Conservation (phyloP, 345 rosid species). For the Moricandia moricandioides region DNA sequence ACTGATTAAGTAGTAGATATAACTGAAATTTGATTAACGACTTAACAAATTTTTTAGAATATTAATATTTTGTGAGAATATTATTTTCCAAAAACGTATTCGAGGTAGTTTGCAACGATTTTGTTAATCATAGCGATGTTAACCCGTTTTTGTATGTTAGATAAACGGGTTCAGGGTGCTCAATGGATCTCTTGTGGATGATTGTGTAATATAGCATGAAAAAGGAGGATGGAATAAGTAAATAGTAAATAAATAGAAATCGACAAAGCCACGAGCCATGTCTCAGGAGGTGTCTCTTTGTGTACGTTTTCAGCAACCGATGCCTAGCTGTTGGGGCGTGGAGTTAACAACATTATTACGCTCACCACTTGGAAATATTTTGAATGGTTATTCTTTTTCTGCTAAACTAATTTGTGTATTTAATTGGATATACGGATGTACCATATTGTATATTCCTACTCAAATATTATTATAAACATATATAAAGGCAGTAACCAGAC, state of each 20-base stretch:
- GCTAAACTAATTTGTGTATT: neutral
- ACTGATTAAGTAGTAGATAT: neutral
- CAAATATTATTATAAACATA: neutral
- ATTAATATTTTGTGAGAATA: too few species aligned
- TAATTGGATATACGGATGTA: neutral
- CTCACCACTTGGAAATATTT: neutral
- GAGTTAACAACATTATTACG: slow-evolving; percentile 32
- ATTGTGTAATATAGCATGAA: slow-evolving; percentile 1
- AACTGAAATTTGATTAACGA: neutral
- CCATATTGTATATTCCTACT: neutral
- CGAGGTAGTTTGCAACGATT: neutral
- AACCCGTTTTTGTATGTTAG: neutral
- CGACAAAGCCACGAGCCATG: slow-evolving; percentile 41
- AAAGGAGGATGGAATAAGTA: neutral
- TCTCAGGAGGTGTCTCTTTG: slow-evolving; percentile 33
- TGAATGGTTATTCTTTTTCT: neutral
- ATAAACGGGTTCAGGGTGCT: neutral
- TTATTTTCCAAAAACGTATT: neutral
- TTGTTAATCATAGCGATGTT: neutral
- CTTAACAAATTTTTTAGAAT: neutral
- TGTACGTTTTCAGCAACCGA: slow-evolving; percentile 34
- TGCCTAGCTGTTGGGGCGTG: slow-evolving; percentile 34
- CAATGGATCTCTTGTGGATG: neutral
- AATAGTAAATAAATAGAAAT: neutral
- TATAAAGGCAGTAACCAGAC: neutral